phyloP scores from a whole-genome alignment of 805 yeast genomes.

The Metschnikowia noctiluminum region DNA sequence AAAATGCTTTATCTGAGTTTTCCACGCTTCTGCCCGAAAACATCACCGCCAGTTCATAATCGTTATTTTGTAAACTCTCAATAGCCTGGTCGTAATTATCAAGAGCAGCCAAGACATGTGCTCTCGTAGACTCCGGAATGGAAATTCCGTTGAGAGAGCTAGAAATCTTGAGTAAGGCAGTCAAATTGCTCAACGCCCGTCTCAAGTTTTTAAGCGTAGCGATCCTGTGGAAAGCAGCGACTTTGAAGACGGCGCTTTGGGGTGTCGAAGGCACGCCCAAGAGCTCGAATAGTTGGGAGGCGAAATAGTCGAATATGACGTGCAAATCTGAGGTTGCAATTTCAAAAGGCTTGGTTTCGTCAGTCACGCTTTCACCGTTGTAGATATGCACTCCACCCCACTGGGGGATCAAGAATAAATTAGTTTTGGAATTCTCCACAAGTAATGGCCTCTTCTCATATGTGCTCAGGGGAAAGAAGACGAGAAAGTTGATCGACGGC shows the following conservation, averaged over 20 bases:
- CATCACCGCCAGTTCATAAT: conserved; percentile 29
- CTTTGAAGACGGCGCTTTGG: conserved; percentile 56
- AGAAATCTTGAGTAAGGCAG: conserved; percentile 68
- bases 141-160: conserved; percentile 73
- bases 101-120: conserved; percentile 54
- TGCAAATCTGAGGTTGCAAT: conserved; percentile 46
- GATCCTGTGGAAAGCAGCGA: conserved; percentile 63
- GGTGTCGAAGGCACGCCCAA: conserved; percentile 64
- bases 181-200: conserved; percentile 64
- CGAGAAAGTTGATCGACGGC: conserved; percentile 68
- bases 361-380: conserved; percentile 34
- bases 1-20: conserved; percentile 74
- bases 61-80: conserved; percentile 18
- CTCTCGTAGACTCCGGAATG: conserved; percentile 68
- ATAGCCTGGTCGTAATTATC: conserved; percentile 38
- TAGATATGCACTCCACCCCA: conserved; percentile 78
- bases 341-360: conserved; percentile 15
- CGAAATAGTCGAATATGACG: conserved; percentile 63
- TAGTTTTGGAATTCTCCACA: conserved; percentile 47
- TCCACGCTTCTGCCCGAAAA: conserved; percentile 54
- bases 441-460: conserved; percentile 44
- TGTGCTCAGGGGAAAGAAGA: conserved; percentile 56
- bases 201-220: conserved; percentile 56
- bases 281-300: conserved; percentile 69
- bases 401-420: conserved; percentile 76